Evolutionary conservation across 768 basidiomycete genomes (phyloP).

Genomic region (Lentinula boryana): DNA sequence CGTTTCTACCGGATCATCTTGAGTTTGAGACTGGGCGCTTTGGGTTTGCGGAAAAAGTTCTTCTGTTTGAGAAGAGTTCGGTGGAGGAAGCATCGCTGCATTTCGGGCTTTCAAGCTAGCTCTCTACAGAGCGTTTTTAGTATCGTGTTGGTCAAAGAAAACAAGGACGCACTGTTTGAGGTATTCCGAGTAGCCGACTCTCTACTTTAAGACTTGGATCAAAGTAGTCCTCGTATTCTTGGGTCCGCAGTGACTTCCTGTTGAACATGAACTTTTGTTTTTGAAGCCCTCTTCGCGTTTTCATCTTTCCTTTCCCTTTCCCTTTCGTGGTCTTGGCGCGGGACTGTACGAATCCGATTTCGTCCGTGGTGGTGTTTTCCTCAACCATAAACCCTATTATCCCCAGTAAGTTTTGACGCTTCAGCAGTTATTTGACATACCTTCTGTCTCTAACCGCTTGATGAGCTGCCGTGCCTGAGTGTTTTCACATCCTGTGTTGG

Average conservation of each 20-base stretch:
- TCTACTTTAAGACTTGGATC: constrained; percentile 54
- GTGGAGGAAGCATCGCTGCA: not conserved
- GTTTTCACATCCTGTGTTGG: constrained; percentile 41
- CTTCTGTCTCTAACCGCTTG: constrained; percentile 66
- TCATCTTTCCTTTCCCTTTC: constrained; percentile 32
- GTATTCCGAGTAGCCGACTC: constrained; percentile 53
- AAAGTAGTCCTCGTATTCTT: constrained; percentile 65
- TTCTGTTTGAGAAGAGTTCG: not conserved
- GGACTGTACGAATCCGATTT: constrained; percentile 41
- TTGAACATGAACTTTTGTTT: constrained; percentile 58
- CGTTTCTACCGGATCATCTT: constrained; percentile 23
- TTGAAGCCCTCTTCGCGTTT: constrained; percentile 43
- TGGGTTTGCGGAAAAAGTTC: constrained; percentile 8
- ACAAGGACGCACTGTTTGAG: constrained; percentile 41
- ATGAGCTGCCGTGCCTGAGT: constrained; percentile 56
- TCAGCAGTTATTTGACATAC: constrained; percentile 22
- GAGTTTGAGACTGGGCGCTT: constrained; percentile 27
- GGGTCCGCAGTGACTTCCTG: constrained; percentile 31
- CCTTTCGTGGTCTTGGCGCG: constrained; percentile 18
- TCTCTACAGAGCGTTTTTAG: constrained; percentile 7
- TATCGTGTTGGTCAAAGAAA: not conserved
- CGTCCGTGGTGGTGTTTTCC: constrained; percentile 40
- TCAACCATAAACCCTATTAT: constrained; percentile 54
- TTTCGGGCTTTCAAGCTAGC: constrained; percentile 8
- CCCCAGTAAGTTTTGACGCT: not conserved